Evolutionary conservation across 306 rosid genomes (phyloP).

Genomic region (Spatholobus suberectus): DNA sequence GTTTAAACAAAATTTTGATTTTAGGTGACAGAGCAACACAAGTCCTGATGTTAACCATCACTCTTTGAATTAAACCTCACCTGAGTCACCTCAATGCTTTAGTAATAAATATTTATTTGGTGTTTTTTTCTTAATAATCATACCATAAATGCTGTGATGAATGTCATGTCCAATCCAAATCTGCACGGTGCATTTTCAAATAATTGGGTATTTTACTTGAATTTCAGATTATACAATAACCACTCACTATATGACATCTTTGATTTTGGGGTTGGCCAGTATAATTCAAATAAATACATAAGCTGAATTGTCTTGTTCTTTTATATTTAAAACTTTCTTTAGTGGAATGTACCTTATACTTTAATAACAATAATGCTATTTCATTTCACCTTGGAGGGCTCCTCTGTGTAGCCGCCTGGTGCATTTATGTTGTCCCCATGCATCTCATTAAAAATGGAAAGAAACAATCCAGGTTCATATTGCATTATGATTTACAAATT

Average conservation of each 20-base stretch:
- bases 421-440: not conserved
- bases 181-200: not conserved
- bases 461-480: not conserved
- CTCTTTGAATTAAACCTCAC: not conserved
- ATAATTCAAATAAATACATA: conserved; percentile 7
- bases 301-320: not conserved
- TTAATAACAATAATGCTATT: not conserved
- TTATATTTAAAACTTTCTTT: not conserved
- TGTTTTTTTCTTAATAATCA: not conserved
- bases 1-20: not conserved
- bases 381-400: not conserved
- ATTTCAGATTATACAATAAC: conserved; percentile 4
- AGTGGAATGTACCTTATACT: not conserved
- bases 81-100: not conserved
- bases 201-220: not conserved
- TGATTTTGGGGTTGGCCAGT: not conserved
- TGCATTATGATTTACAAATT: not conserved
- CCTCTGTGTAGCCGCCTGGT: not conserved
- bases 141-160: not conserved
- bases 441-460: conserved; percentile 5
- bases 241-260: not conserved
- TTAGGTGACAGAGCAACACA: not conserved
- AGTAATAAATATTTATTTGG: not conserved
- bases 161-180: not conserved
- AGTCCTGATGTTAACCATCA: conserved; percentile 5